These are phyloP conservation scores for Cryptomeria japonica DNA, from an alignment of 75 land plant species.

Conservation along the genomic window DNA sequence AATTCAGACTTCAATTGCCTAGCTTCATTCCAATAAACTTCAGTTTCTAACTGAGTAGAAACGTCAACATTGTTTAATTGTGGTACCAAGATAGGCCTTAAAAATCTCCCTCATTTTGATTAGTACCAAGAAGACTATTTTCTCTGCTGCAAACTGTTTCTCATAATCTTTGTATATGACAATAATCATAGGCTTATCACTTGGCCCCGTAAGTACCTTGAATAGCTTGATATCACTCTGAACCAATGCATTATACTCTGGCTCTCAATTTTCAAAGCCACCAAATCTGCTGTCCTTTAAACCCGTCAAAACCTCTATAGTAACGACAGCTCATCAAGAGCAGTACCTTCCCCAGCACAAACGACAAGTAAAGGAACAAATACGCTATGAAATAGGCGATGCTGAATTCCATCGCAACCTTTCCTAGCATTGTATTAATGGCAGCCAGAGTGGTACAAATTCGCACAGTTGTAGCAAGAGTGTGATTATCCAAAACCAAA, in stretches of 20 bases:
- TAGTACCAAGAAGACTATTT: slow-evolving; percentile 33
- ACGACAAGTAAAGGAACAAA: slow-evolving; percentile 56
- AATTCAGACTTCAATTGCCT: no score
- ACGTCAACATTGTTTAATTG: slow-evolving; percentile 29
- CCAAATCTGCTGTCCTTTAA: no score
- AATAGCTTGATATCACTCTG: slow-evolving; percentile 28
- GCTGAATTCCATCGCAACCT: slow-evolving; percentile 68
- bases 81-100: slow-evolving; percentile 27
- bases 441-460: no score
- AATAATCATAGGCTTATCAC: slow-evolving; percentile 36
- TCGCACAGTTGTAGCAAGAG: no score
- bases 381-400: slow-evolving; percentile 73
- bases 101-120: slow-evolving; percentile 40
- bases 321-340: slow-evolving; percentile 25
- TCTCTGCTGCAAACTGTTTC: slow-evolving; percentile 30
- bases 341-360: slow-evolving; percentile 49
- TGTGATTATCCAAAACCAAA: no score
- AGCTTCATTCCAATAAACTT: no score
- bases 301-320: no score
- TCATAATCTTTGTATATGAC: slow-evolving; percentile 33
- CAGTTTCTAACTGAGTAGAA: no score
- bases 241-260: slow-evolving; percentile 25
- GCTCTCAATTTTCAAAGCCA: no score
- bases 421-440: slow-evolving; percentile 44
- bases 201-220: slow-evolving; percentile 36